A percentile compares a stretch with the other conserved stretches of the same genome.
Conservation (phyloP, 352 stramenopile species). For the Phytophthora idaei region DNA sequence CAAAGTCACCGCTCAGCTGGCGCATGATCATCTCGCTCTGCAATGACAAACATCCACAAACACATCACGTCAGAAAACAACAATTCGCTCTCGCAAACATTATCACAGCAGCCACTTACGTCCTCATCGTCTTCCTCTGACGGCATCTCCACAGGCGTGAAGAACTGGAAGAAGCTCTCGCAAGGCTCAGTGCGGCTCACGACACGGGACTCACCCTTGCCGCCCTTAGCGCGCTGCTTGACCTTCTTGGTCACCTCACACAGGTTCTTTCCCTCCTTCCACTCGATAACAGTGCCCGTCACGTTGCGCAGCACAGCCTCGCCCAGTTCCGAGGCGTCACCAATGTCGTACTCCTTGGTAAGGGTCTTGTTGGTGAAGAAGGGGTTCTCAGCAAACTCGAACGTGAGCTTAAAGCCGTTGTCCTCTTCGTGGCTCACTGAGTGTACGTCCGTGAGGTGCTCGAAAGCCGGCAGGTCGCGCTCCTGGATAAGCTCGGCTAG, state of each 20-base stretch:
- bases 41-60: conserved; percentile 19
- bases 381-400: conserved; percentile 80
- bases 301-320: conserved; percentile 85
- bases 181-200: conserved; percentile 81
- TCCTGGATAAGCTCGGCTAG: conserved; percentile 83
- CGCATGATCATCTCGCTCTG: conserved; percentile 89
- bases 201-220: conserved; percentile 76
- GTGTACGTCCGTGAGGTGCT: conserved; percentile 77
- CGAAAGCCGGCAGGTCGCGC: conserved; percentile 77
- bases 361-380: conserved; percentile 83
- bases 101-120: conserved; percentile 44
- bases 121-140: conserved; percentile 86
- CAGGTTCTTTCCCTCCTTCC: conserved; percentile 85
- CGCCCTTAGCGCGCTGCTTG: conserved; percentile 85
- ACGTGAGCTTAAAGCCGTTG: conserved; percentile 89
- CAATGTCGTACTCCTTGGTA: conserved; percentile 88
- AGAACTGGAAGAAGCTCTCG: conserved; percentile 91
- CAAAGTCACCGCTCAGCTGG: conserved; percentile 82
- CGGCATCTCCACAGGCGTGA: conserved; percentile 85
- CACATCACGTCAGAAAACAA: conserved; percentile 12
- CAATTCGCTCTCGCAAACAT: neutral
- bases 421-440: conserved; percentile 79
- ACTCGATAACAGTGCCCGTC: conserved; percentile 74
- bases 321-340: conserved; percentile 77
- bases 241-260: conserved; percentile 89